Base-by-base conservation (phyloP, 768 basidiomycete species). In the Phylloporus sp. region DNA sequence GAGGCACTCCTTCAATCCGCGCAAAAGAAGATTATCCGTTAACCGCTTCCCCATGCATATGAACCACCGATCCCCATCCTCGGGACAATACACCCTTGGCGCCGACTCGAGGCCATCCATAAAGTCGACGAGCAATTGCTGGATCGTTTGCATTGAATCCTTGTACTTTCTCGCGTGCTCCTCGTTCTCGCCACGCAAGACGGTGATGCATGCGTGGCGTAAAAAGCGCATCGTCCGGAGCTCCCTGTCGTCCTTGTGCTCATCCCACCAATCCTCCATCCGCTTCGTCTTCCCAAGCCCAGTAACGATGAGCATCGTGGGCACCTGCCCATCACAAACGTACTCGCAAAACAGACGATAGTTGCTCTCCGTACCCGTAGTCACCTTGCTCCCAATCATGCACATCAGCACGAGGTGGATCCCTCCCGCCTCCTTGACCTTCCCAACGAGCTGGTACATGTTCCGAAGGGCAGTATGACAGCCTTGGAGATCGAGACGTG, bases 321-420 rank as follows among this genome's bases (percentile, higher is more conserved):
- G 71, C 1, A 74, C 73, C 29, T 57, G 18, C 20, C 48, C 20
- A 8, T 49, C 46, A 50, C 73, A 76, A 5, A 75, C 57, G n/a
- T 63, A 54, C 18, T 74, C 63, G 34, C 57, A 31, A 46, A 74
- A 71, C 1, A 73, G 37, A 17, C 48, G 53, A 54, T 70, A 72
- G 45, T 74, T 76, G 50, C 58, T 60, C 36, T 60, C 52, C 37
- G 64, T 54, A 0, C 66, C 50, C 18, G 58, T 56, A 6, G 60
- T 69, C 48, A 72, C 57, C 52, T 62, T 56, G 15, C 71, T 67
- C 5, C 64, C 70, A 6, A 68, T 63, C 60, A 76, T 66, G 53
- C 67, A 67, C 42, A 67, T 61, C 11, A 74, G 34, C 0, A 76
- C 59, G 24, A 76, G 68, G 50, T 63, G 69, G 21, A 76, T 57